Percentiles rank a stretch among this genome's conserved stretches.
Evolutionary conservation across 1,284 basidiomycete species (phyloP).

Genomic region (Ustilago crameri): DNA sequence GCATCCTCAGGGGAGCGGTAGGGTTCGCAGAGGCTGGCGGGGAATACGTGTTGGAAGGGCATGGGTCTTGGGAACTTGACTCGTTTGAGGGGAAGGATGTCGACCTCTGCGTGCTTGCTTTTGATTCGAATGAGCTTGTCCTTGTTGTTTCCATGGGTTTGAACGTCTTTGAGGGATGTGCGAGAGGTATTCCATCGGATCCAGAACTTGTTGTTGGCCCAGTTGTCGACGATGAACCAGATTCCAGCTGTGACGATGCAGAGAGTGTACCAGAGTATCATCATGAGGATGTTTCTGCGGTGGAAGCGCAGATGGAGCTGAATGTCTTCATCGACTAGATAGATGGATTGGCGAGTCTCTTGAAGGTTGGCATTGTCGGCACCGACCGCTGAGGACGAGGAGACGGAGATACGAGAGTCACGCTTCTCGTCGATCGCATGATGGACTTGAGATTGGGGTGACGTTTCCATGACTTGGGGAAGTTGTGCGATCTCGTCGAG

Average conservation of each 20-base stretch:
- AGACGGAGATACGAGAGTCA: conserved; percentile 26
- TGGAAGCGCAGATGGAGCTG: conserved; percentile 48
- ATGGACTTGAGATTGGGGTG: not conserved
- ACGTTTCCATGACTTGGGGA: not conserved
- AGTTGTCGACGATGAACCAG: conserved; percentile 38
- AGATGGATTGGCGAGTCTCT: conserved; percentile 35
- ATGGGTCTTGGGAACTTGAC: conserved; percentile 23
- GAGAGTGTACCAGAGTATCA: conserved; percentile 39
- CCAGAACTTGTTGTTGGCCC: conserved; percentile 48
- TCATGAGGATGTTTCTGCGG: conserved; percentile 14
- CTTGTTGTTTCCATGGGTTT: conserved; percentile 3
- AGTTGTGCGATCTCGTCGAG: conserved; percentile 18
- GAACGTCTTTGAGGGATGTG: conserved; percentile 1
- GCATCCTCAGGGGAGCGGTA: conserved; percentile 21
- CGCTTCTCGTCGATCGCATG: conserved; percentile 5
- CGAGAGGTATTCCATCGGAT: conserved; percentile 35
- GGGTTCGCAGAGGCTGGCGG: conserved; percentile 19
- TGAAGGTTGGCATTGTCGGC: not conserved
- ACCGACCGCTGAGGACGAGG: conserved; percentile 1
- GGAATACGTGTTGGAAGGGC: conserved; percentile 17
- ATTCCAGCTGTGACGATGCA: conserved; percentile 50
- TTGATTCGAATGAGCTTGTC: conserved; percentile 41
- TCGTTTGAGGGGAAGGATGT: conserved; percentile 40
- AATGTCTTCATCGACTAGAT: conserved; percentile 47
- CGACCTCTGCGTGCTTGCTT: conserved; percentile 44